A percentile compares a stretch with the other conserved stretches of the same genome.
phyloP scores from a whole-genome alignment of 1,139 yeast species.

The Yamadazyma jaroonii region DNA sequence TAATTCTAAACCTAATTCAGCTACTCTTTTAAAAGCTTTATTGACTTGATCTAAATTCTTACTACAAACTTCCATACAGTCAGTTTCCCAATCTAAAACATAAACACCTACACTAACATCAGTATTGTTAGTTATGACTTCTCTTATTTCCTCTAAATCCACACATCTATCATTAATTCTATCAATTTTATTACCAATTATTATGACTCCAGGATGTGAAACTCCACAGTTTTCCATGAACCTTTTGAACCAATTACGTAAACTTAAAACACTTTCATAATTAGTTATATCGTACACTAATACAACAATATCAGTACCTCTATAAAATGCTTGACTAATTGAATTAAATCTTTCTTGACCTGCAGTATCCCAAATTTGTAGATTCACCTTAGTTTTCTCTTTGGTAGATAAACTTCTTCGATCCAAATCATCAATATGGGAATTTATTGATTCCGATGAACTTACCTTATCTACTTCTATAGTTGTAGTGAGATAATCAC shows the following conservation, averaged over 20 bases:
- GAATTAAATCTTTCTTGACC: conserved; percentile 66
- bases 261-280: conserved; percentile 50
- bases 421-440: background rate
- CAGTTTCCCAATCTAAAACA: conserved; percentile 38
- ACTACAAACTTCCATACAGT: conserved; percentile 45
- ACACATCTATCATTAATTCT: conserved; percentile 35
- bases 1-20: conserved; percentile 34
- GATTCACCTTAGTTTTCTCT: conserved; percentile 22
- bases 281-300: conserved; percentile 57
- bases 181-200: conserved; percentile 58
- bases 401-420: background rate
- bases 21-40: conserved; percentile 42
- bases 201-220: conserved; percentile 45
- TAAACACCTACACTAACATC: conserved; percentile 30
- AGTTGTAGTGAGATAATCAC: conserved; percentile 53
- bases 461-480: conserved; percentile 18
- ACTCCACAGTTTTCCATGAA: conserved; percentile 52
- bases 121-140: conserved; percentile 31
- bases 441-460: background rate
- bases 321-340: conserved; percentile 55
- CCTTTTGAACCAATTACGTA: conserved; percentile 51
- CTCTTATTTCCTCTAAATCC: conserved; percentile 40
- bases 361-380: conserved; percentile 68
- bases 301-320: conserved; percentile 61
- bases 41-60: conserved; percentile 38